These are phyloP conservation scores for Rhodotorula sp. DNA, from an alignment of 1,284 basidiomycete species.

Conservation along the genomic window DNA sequence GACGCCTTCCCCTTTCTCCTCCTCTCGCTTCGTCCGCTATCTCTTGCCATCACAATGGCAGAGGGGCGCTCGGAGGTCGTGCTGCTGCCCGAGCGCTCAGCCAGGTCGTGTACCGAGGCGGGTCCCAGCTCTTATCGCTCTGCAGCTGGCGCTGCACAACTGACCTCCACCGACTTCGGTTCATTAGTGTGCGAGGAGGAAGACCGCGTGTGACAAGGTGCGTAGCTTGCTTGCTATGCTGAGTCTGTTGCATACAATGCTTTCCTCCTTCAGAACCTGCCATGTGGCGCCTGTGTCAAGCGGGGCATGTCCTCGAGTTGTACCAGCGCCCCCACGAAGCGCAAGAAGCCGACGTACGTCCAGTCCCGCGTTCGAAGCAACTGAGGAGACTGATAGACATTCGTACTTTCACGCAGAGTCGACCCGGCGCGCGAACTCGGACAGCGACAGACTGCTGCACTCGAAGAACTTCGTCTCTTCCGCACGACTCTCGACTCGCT, in stretches of 20 bases:
- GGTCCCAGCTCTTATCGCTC: background rate
- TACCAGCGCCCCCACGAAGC: conserved; percentile 12
- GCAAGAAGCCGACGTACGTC: conserved; percentile 20
- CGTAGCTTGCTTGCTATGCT: too few relatives aligned
- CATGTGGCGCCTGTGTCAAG: conserved; percentile 31
- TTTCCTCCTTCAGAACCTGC: conserved; percentile 6
- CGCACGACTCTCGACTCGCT: conserved; percentile 34
- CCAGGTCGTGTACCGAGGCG: conserved; percentile 14
- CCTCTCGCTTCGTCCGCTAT: background rate
- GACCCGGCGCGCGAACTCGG: conserved; percentile 21
- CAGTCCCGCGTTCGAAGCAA: background rate
- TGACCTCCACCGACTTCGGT: background rate
- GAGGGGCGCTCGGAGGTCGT: conserved; percentile 9
- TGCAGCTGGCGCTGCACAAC: background rate
- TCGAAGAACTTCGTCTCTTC: conserved; percentile 34
- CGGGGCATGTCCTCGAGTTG: conserved; percentile 11
- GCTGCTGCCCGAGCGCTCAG: conserved; percentile 13
- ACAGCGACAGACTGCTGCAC: conserved; percentile 21
- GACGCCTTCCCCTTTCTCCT: too few relatives aligned
- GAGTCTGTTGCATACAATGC: background rate
- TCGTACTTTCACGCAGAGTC: background rate
- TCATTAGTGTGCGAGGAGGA: background rate
- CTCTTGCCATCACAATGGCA: background rate
- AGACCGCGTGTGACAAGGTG: conserved; percentile 9
- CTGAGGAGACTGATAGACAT: too few relatives aligned